phyloP scores from a whole-genome alignment of 306 rosid genomes.

The Bauhinia variegata region DNA sequence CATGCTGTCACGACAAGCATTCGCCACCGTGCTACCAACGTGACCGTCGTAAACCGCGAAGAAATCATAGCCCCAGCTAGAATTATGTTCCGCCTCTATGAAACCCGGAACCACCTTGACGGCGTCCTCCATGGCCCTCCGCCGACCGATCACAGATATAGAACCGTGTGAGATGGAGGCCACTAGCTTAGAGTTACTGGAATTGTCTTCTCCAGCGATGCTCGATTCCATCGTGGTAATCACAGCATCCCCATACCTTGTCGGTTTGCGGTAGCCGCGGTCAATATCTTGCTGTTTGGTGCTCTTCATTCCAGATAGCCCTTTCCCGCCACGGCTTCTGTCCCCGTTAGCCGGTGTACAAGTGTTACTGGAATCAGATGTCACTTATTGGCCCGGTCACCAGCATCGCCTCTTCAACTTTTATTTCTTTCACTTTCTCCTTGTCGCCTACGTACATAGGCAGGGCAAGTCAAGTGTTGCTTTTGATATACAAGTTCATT shows the following conservation, averaged over 20 bases:
- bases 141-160: conserved; percentile 64
- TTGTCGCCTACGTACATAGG: too few species aligned
- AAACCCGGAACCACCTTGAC: conserved; percentile 36
- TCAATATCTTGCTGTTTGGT: conserved; percentile 28
- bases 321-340: neutral
- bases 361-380: neutral
- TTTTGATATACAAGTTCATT: too few species aligned
- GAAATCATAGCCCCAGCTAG: conserved; percentile 42
- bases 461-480: too few species aligned
- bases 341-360: neutral
- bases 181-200: neutral
- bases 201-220: neutral
- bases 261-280: neutral
- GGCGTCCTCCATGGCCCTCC: conserved; percentile 70
- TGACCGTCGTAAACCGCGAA: conserved; percentile 75
- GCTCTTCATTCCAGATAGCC: conserved; percentile 26
- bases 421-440: too few species aligned
- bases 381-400: neutral
- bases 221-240: conserved; percentile 6
- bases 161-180: conserved; percentile 45
- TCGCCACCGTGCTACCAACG: conserved; percentile 56
- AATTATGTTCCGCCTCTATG: conserved; percentile 6
- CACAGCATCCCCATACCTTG: neutral
- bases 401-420: neutral
- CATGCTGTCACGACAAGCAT: conserved; percentile 62